These are phyloP conservation scores for Clathrus columnatus DNA, from an alignment of 768 basidiomycete species.

Conservation along the genomic window DNA sequence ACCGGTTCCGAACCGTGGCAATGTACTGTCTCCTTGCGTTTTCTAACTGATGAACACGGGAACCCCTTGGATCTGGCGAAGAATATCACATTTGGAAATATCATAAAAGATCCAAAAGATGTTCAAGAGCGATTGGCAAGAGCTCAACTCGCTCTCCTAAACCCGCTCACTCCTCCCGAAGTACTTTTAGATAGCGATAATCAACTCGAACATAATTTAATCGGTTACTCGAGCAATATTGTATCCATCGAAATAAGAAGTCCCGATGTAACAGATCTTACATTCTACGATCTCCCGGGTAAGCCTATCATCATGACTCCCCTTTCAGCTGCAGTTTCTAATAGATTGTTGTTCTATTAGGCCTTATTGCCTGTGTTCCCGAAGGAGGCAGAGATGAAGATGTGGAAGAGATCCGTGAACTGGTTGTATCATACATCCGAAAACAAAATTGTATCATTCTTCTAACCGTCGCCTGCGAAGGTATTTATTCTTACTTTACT, in stretches of 20 bases:
- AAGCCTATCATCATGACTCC: neutral
- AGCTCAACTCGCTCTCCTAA: slow-evolving; percentile 17
- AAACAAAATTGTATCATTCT: slow-evolving; percentile 56
- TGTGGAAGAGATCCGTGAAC: slow-evolving; percentile 49
- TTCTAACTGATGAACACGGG: slow-evolving; percentile 22
- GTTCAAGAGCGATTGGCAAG: slow-evolving; percentile 15
- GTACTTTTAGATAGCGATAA: slow-evolving; percentile 7
- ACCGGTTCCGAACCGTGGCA: slow-evolving; percentile 20
- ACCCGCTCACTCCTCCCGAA: slow-evolving; percentile 8
- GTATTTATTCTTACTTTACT: slow-evolving; percentile 27
- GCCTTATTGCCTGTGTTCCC: slow-evolving; percentile 51
- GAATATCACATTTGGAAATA: slow-evolving; percentile 11
- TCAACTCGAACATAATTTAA: neutral
- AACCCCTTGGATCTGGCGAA: slow-evolving; percentile 10
- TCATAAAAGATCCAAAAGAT: slow-evolving; percentile 8
- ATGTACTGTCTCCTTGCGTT: slow-evolving; percentile 26
- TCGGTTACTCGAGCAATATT: slow-evolving; percentile 45
- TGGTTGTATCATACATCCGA: slow-evolving; percentile 52
- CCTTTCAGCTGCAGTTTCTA: neutral
- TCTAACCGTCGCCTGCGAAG: slow-evolving; percentile 54
- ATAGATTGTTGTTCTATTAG: slow-evolving; percentile 20
- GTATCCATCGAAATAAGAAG: slow-evolving; percentile 54
- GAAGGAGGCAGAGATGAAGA: slow-evolving; percentile 42
- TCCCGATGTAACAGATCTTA: slow-evolving; percentile 50
- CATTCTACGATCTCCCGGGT: slow-evolving; percentile 59